Conservation (phyloP, 352 stramenopile species). For the Pythium plurisporium region DNA sequence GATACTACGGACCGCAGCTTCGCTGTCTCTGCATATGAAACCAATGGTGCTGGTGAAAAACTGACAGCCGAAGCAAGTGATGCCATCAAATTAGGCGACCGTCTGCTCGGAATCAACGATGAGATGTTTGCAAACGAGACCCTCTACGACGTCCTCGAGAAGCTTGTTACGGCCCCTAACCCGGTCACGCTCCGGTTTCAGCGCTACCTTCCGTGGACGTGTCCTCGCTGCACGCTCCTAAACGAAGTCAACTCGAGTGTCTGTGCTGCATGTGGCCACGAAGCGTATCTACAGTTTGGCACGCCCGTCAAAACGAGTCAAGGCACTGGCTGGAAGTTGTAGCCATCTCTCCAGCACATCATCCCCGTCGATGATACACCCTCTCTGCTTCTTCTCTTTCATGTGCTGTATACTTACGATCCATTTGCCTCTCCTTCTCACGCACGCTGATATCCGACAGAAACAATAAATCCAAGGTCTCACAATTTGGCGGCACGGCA, state of each 20-base stretch:
- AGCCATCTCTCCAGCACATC: too few relatives aligned
- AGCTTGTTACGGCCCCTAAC: slow-evolving; percentile 63
- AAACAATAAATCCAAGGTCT: too few relatives aligned
- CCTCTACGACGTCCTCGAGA: slow-evolving; percentile 58
- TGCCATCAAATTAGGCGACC: slow-evolving; percentile 52
- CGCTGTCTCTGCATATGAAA: slow-evolving; percentile 55
- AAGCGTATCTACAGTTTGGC: slow-evolving; percentile 15
- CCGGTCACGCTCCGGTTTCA: slow-evolving; percentile 65
- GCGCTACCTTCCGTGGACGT: slow-evolving; percentile 57
- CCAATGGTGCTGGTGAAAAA: slow-evolving; percentile 56
- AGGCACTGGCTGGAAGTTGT: background rate
- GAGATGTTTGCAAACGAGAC: slow-evolving; percentile 37
- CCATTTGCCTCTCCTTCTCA: too few relatives aligned
- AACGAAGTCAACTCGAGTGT: slow-evolving; percentile 34
- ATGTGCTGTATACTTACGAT: slow-evolving; percentile 4
- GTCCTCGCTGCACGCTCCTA: slow-evolving; percentile 67
- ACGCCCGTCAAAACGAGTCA: background rate
- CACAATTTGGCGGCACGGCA: too few relatives aligned
- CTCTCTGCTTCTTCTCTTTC: background rate
- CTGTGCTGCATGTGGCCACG: slow-evolving; percentile 55
- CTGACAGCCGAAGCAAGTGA: slow-evolving; percentile 66
- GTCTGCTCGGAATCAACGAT: slow-evolving; percentile 59
- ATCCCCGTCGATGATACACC: background rate
- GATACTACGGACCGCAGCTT: slow-evolving; percentile 28
- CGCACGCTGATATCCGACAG: too few relatives aligned